phyloP scores from a whole-genome alignment of 2,329 filamentous ascomycete species.

The Ascochyta koolunga region DNA sequence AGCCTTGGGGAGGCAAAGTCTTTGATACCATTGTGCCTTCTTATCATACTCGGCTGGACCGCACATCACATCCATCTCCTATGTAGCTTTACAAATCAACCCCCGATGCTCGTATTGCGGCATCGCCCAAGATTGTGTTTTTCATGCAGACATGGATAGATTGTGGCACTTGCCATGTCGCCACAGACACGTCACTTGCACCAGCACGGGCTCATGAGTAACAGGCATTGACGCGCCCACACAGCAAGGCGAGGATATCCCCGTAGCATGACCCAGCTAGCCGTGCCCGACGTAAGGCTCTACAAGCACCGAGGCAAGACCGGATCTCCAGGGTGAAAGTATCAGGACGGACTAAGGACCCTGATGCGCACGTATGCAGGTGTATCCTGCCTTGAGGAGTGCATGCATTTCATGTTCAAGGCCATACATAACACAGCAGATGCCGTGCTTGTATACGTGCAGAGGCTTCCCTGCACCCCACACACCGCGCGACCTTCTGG shows the following conservation, averaged over 20 bases:
- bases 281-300: not conserved
- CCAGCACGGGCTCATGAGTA: not conserved
- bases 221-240: not conserved
- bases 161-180: not conserved
- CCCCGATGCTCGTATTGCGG: slow-evolving; percentile 2
- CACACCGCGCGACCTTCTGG: not conserved
- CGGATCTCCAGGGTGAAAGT: not conserved
- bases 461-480: not conserved
- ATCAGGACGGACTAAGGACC: not conserved
- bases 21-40: slow-evolving; percentile 15
- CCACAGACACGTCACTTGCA: slow-evolving; percentile 4
- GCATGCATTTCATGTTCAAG: not conserved
- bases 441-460: not conserved
- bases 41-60: slow-evolving; percentile 13
- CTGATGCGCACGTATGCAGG: slow-evolving; percentile 7
- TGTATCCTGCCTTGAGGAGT: not conserved
- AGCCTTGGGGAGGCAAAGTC: not conserved
- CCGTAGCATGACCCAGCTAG: not conserved
- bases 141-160: not conserved
- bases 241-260: not conserved
- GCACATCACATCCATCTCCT: slow-evolving; percentile 10
- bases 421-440: not conserved
- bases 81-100: slow-evolving; percentile 14
- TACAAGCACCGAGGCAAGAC: not conserved
- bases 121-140: not conserved